Conservation (phyloP, 148 eudicot species). For the Tetragonia tetragonoides region DNA sequence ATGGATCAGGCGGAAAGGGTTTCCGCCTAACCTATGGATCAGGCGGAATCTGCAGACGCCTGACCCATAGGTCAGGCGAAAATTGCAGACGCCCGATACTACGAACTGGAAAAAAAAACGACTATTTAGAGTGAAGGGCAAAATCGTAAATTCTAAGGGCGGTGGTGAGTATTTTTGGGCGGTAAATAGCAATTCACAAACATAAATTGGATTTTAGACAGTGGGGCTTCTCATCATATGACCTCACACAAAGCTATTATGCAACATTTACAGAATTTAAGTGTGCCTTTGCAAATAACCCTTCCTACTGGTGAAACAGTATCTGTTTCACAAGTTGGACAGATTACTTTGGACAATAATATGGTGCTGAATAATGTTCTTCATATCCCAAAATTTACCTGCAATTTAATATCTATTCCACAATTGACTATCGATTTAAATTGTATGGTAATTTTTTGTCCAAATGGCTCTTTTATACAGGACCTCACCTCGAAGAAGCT, state of each 20-base stretch:
- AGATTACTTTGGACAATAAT: background rate
- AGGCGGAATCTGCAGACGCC: no score
- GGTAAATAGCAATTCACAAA: no score
- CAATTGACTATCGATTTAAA: background rate
- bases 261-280: background rate
- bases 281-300: background rate
- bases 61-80: no score
- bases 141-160: no score
- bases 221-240: background rate
- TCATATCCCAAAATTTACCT: background rate
- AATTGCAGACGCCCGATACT: no score
- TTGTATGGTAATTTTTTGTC: background rate
- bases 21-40: no score
- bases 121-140: no score
- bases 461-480: background rate
- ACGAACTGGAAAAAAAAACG: no score
- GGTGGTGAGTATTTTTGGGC: no score
- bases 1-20: no score
- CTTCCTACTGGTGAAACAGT: background rate
- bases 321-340: no score
- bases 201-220: no score
- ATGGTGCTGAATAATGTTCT: background rate
- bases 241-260: background rate
- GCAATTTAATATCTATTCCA: background rate
- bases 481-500: slow-evolving; percentile 3